Conservation (phyloP, 441 rosid genomes). For the Rhodomyrtus psidioides region DNA sequence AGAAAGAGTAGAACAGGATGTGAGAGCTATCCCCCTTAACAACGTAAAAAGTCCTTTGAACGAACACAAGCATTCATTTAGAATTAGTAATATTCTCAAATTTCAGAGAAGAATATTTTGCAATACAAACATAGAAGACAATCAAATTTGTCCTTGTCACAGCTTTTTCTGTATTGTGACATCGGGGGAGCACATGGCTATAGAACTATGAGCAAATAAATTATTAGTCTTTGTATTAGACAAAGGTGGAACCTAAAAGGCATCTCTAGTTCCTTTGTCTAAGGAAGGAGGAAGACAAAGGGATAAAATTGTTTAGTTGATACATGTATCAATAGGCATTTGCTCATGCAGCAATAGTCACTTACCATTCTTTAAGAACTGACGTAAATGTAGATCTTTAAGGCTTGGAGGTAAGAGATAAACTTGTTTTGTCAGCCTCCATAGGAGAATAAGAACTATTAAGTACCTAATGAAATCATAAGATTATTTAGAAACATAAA, state of each 20-base stretch:
- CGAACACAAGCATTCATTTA: background rate
- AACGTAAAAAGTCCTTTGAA: conserved; percentile 32
- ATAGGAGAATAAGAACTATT: conserved; percentile 38
- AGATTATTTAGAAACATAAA: background rate
- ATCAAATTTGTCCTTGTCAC: no score
- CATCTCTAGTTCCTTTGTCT: background rate
- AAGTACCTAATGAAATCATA: conserved; percentile 29
- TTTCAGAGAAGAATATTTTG: no score
- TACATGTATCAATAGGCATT: background rate
- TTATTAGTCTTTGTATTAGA: no score
- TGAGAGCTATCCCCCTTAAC: conserved; percentile 47
- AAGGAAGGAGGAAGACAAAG: background rate
- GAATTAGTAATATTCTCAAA: background rate
- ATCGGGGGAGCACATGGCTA: background rate
- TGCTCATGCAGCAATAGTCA: background rate
- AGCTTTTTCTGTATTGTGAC: background rate
- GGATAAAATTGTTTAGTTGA: background rate
- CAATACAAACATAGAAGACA: background rate
- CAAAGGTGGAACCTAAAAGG: no score
- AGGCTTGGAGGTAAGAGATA: conserved; percentile 41
- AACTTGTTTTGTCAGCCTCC: conserved; percentile 36
- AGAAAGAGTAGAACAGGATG: conserved; percentile 51
- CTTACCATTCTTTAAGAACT: conserved; percentile 54
- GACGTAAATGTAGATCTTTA: conserved; percentile 40
- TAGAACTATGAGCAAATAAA: no score